Evolutionary conservation across 208 protist species (phyloP).

Genomic region (Wallacemonas sp.): DNA sequence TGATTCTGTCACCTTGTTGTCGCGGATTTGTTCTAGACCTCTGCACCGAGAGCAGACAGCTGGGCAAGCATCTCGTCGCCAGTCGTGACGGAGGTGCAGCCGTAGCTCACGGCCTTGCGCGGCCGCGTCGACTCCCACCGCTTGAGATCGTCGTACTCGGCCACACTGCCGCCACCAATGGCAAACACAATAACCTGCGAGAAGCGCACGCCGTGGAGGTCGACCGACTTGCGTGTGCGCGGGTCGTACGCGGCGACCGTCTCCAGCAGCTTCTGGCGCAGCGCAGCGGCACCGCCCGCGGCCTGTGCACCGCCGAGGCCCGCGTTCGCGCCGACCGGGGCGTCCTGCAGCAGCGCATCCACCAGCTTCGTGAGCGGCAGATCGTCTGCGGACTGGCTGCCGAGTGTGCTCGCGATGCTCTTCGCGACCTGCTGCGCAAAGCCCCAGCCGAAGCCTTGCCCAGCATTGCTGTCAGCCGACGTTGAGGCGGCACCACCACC

Average conservation of each 20-base stretch:
- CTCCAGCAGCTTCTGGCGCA: constrained; percentile 44
- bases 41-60: constrained; percentile 52
- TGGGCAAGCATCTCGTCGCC: constrained; percentile 82
- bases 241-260: constrained; percentile 77
- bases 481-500: constrained; percentile 13
- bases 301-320: constrained; percentile 20
- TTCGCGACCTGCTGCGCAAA: constrained; percentile 87
- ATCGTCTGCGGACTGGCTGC: constrained; percentile 54
- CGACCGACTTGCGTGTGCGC: constrained; percentile 57
- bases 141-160: constrained; percentile 92
- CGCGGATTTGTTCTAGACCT: constrained; percentile 15
- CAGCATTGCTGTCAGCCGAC: neutral
- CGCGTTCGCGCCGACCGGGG: constrained; percentile 9
- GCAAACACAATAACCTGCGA: constrained; percentile 89
- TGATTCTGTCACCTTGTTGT: too few species aligned
- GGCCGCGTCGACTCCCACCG: constrained; percentile 71
- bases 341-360: constrained; percentile 80
- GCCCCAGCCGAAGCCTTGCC: constrained; percentile 76
- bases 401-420: constrained; percentile 77
- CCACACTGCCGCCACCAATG: constrained; percentile 80
- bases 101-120: constrained; percentile 85
- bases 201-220: constrained; percentile 66
- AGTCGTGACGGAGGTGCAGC: constrained; percentile 76
- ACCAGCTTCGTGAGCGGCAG: constrained; percentile 88
- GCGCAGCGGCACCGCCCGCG: constrained; percentile 20